Evolutionary conservation across 169 alveolate genomes (phyloP).

Genomic region (Plasmodium fragile): DNA sequence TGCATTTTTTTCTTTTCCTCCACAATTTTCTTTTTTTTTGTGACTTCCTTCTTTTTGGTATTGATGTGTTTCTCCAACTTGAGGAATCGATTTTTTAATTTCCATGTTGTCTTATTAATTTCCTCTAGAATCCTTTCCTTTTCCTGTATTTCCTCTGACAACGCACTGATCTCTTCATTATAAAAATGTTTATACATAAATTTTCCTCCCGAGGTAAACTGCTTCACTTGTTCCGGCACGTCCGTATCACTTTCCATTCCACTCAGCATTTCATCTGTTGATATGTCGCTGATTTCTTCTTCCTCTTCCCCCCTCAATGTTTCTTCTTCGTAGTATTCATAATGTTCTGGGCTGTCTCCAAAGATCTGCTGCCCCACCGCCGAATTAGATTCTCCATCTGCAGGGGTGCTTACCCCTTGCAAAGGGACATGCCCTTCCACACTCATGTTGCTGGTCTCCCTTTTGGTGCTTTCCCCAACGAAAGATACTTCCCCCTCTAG

Average conservation of each 20-base stretch:
- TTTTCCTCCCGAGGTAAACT: background rate
- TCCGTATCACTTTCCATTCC: conserved; percentile 16
- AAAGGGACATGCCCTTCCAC: background rate
- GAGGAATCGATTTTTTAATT: conserved; percentile 23
- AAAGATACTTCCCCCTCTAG: background rate
- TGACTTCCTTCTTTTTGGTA: conserved; percentile 20
- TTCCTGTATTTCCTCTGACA: conserved; percentile 30
- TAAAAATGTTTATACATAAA: background rate
- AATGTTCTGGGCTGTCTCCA: background rate
- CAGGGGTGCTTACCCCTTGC: background rate
- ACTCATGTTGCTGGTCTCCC: background rate
- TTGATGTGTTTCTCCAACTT: conserved; percentile 35
- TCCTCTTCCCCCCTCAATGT: background rate
- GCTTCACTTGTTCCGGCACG: background rate
- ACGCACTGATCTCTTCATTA: background rate
- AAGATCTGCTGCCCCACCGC: background rate
- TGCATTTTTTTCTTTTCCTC: conserved; percentile 44
- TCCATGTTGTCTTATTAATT: conserved; percentile 34
- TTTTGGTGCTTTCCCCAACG: background rate
- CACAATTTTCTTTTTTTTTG: background rate
- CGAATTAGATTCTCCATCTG: background rate
- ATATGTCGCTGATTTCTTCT: conserved; percentile 40
- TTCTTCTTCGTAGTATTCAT: background rate
- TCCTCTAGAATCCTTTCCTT: conserved; percentile 51
- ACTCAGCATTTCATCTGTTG: conserved; percentile 56